Base-by-base conservation (phyloP, 1,139 yeast species). In the Spencermartinsiella ligniputridi region DNA sequence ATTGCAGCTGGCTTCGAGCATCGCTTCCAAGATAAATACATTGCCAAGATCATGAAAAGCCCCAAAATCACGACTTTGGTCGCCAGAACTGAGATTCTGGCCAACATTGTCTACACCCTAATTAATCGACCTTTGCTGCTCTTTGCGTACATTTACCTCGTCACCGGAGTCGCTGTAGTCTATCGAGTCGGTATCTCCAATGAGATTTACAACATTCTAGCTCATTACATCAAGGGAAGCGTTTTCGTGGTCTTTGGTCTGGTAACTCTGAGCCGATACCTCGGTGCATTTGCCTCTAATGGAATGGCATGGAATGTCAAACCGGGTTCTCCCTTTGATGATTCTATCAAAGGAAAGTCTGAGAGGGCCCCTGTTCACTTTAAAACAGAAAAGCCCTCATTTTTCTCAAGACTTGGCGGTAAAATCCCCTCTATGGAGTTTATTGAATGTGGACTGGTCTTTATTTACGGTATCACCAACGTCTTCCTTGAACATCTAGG, bases 211-310 rank as follows among this genome's bases (percentile, higher is more conserved):
- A 89, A 87, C 59, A 67, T 92, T 44, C 73, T 90, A 50, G 98
- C 98, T 1, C 98, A 92, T 65, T 87, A 88, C 72, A 90, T 92
- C 63, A 92, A 92, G 66, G 98, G 98, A 47, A 95, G 94, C 12
- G 92, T 92, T 2, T 90, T 92, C 62, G 75, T 88, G 52, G 56
- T 75, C 2, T 70, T 84, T 41, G 98, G 98, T 9, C 50, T 90
- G 5, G 64, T 89, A 15, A 76, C 95, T 13, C 71, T 92, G 41
- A 84, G 89, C 2, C 78, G 97, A 55, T 90, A 87, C 64, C 79
- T 89, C 56, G 98, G 98, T 2, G 86, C 83, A 11, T 86, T 83
- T 57, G 63, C 75, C 29, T 72, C 75, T 47, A 70, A 74, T 48
- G 97, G 98, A 18, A 83, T 94, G 85, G 92, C 96, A 2, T 92